Conservation (phyloP, 108 stramenopile genomes). For the Cyclotella kingstonii region DNA sequence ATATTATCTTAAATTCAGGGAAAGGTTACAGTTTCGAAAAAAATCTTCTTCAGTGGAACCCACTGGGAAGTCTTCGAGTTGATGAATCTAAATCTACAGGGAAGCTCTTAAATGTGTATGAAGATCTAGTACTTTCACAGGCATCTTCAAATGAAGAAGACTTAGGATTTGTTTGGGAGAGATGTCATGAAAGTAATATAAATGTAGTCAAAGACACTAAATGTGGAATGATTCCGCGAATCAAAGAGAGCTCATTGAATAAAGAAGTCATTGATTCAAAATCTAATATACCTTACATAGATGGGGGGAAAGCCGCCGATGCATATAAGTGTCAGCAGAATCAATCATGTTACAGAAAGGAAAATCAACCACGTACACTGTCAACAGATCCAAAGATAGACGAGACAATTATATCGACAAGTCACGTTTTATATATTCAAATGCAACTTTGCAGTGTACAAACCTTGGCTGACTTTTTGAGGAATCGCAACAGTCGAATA, state of each 20-base stretch:
- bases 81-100: slow-evolving; percentile 31
- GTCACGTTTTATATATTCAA: slow-evolving; percentile 90
- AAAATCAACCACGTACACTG: slow-evolving; percentile 8
- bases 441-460: slow-evolving; percentile 94
- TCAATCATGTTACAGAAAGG: neutral
- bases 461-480: slow-evolving; percentile 83
- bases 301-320: too few relatives aligned
- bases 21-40: slow-evolving; percentile 8
- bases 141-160: slow-evolving; percentile 18
- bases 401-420: too few relatives aligned
- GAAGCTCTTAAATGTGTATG: slow-evolving; percentile 3
- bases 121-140: neutral
- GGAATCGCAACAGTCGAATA: slow-evolving; percentile 55
- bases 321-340: too few relatives aligned
- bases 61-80: slow-evolving; percentile 35
- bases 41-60: slow-evolving; percentile 55
- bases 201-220: slow-evolving; percentile 11
- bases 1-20: slow-evolving; percentile 8
- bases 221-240: neutral
- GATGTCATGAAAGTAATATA: slow-evolving; percentile 12
- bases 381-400: too few relatives aligned
- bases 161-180: slow-evolving; percentile 49
- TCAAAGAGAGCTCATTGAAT: slow-evolving; percentile 7
- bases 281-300: too few relatives aligned
- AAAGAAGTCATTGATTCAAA: too few relatives aligned